Base-by-base conservation (phyloP, 345 rosid species). In the Lepidium sativum region DNA sequence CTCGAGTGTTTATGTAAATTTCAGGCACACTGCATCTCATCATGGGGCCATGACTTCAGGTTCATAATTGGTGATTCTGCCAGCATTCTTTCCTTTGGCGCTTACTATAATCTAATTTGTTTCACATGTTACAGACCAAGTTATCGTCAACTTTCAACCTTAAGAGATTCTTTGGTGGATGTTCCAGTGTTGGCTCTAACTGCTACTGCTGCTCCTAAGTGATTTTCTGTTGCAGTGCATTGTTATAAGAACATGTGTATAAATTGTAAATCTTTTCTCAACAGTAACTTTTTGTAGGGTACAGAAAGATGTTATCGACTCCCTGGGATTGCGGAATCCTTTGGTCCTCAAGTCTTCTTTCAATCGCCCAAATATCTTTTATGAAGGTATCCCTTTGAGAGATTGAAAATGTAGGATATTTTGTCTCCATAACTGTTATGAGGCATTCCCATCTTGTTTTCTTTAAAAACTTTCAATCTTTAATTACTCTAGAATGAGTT, bases 31-130 rank as follows among this genome's bases (percentile, higher is more conserved):
- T 94, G 97, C 79, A 86, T 92, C 79, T 92, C 99, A 61, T 72
- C 92, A 10, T 94, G 99, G 99, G 97, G 99, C 64, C 97, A 94
- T 65, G 96, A 94, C 79, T 94, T 94, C 86, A 94, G 98, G 98
- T 87, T 77, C 45, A 80, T 75, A 17, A 44, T 54, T 60, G 8
- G 47, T 79, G 69, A 29, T 23, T 54, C 14, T 45, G 32, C 31
- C 5, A 59, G 11, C 18, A 59, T 50, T 65, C 14, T 25, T 52
- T 59, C 15, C 9, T 0, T 25, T 4, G 23, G 14, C 4, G 1
- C 40, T 27, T 35, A 6, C 37, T 72, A 29, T 17, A 9, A 4
- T 41, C 67, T 52, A 12, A 65, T 43, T 43, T 58, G 5, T 65
- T 39, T 65, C 66, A 0, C 50, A 34, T 37, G 51, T 62, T 63